Conservation (phyloP, 2,329 filamentous ascomycete genomes). For the Penicillium nordicum region DNA sequence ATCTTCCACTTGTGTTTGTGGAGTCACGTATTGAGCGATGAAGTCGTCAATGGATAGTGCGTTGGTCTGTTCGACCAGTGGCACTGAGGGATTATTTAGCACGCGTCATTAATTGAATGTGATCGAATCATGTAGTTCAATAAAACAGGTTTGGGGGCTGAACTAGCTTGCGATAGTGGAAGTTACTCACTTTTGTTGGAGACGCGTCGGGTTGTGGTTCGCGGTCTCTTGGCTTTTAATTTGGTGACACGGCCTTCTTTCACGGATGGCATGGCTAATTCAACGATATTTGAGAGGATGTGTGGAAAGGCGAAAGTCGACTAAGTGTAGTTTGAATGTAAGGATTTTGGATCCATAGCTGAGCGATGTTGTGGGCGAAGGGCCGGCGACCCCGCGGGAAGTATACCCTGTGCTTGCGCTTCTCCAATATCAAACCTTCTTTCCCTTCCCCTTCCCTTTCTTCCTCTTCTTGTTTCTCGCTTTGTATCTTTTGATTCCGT, state of each 20-base stretch:
- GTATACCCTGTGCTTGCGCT: background rate
- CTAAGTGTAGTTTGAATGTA: background rate
- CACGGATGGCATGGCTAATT: constrained; percentile 7
- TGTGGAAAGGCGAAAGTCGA: background rate
- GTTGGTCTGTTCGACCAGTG: constrained; percentile 45
- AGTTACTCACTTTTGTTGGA: constrained; percentile 16
- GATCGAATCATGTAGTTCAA: background rate
- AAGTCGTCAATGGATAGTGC: constrained; percentile 40
- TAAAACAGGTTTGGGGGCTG: background rate
- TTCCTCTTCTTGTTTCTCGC: too few species aligned
- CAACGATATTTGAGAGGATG: background rate
- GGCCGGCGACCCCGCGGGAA: background rate
- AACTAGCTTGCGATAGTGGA: background rate
- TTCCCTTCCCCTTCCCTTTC: too few species aligned
- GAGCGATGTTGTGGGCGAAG: background rate
- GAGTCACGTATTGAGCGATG: constrained; percentile 31
- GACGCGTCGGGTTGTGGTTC: constrained; percentile 17
- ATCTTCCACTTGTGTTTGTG: constrained; percentile 10
- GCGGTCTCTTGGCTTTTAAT: constrained; percentile 9
- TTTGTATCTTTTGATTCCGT: background rate
- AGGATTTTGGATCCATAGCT: background rate
- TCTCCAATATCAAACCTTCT: background rate
- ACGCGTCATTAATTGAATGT: constrained; percentile 2
- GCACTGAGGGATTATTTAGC: constrained; percentile 16
- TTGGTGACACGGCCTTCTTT: constrained; percentile 27